phyloP scores from a whole-genome alignment of 1,139 yeast genomes.

The Pichia norvegensis region DNA sequence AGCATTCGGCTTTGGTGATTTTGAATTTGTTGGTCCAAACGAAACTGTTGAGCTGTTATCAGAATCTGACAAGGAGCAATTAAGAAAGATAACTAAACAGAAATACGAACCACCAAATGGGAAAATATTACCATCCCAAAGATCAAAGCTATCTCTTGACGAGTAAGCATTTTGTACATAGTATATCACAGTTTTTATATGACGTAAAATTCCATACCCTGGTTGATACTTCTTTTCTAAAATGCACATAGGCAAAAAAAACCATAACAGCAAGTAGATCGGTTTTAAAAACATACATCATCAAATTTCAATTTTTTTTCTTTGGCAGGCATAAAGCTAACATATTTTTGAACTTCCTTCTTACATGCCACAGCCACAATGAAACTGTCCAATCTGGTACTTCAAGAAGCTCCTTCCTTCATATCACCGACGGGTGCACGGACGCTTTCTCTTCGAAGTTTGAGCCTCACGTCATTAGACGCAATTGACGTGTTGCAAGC shows the following conservation, averaged over 20 bases:
- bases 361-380: constrained; percentile 24
- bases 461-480: constrained; percentile 10
- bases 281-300: no score
- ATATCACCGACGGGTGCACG: constrained; percentile 40
- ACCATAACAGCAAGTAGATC: no score
- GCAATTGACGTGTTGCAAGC: constrained; percentile 15
- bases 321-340: not conserved
- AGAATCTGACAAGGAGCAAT: constrained; percentile 45
- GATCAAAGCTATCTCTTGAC: constrained; percentile 55
- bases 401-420: constrained; percentile 44
- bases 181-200: not conserved
- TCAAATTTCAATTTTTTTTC: no score
- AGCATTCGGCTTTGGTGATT: constrained; percentile 87
- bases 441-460: constrained; percentile 34
- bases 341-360: not conserved
- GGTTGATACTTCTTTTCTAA: not conserved
- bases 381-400: constrained; percentile 46
- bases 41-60: constrained; percentile 69
- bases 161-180: constrained; percentile 15
- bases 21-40: constrained; percentile 79
- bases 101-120: constrained; percentile 38
- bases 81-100: constrained; percentile 29
- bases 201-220: not conserved
- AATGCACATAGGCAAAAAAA: no score
- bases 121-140: constrained; percentile 53